Percentiles rank a stretch among this genome's conserved stretches.
Evolutionary conservation across 306 rosid genomes (phyloP).

Genomic region (Macrotyloma uniflorum): DNA sequence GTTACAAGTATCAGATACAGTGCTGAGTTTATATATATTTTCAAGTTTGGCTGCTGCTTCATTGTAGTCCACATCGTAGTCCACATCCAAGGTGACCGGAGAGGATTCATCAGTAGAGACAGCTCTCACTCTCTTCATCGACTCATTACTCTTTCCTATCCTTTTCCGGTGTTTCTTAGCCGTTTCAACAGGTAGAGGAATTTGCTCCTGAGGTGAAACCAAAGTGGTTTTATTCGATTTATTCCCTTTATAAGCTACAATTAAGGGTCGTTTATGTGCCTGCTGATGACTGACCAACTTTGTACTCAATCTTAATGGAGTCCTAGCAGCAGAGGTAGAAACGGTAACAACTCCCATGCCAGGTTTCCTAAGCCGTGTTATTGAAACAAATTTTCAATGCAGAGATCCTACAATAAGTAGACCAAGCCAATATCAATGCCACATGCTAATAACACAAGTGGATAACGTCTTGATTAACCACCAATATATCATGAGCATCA

Average conservation of each 20-base stretch:
- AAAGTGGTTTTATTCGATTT: constrained; percentile 47
- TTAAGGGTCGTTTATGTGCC: constrained; percentile 45
- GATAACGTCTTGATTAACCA: neutral
- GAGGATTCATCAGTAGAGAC: constrained; percentile 45
- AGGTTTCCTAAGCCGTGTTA: constrained; percentile 11
- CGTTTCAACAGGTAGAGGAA: constrained; percentile 55
- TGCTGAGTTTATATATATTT: constrained; percentile 15
- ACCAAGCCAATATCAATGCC: neutral
- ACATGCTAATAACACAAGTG: neutral
- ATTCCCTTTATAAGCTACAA: constrained; percentile 62
- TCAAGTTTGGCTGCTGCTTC: constrained; percentile 22
- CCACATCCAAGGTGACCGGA: constrained; percentile 4
- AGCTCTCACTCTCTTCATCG: constrained; percentile 56
- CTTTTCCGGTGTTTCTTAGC: constrained; percentile 47
- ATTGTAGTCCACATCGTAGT: constrained; percentile 19
- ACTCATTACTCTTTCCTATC: constrained; percentile 45
- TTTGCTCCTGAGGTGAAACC: constrained; percentile 54
- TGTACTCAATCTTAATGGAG: neutral
- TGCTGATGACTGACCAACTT: constrained; percentile 2
- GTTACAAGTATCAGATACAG: neutral
- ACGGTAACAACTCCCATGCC: constrained; percentile 25
- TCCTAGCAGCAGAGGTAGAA: constrained; percentile 23
- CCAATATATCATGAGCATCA: neutral
- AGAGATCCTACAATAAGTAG: constrained; percentile 6
- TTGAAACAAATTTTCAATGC: neutral